A percentile compares a stretch with the other conserved stretches of the same genome.
Evolutionary conservation across 2,329 filamentous ascomycete species (phyloP).

Genomic region (Scedosporium apiospermum): DNA sequence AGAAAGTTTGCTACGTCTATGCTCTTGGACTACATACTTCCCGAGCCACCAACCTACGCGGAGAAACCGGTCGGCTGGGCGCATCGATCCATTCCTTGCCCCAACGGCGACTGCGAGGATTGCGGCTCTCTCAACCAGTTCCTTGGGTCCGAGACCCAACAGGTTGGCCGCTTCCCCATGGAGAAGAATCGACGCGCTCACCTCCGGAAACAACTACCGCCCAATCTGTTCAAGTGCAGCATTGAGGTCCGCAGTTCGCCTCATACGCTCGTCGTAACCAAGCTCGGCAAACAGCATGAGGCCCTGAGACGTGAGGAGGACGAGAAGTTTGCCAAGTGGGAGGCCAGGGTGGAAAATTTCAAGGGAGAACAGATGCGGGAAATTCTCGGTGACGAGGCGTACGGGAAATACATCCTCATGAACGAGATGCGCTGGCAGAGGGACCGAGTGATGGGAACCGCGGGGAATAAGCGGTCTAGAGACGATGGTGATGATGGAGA

Average conservation of each 20-base stretch:
- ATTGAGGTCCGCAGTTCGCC: not conserved
- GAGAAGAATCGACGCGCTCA: conserved; percentile 13
- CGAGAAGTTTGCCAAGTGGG: not conserved
- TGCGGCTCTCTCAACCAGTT: conserved; percentile 18
- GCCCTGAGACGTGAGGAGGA: not conserved
- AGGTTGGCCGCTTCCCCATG: conserved; percentile 9
- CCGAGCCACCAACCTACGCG: not conserved
- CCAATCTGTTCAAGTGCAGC: not conserved
- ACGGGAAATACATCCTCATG: not conserved
- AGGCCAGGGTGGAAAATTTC: not conserved
- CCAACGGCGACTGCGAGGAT: conserved; percentile 15
- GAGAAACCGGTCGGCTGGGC: not conserved
- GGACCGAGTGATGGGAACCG: no score
- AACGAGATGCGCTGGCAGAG: not conserved
- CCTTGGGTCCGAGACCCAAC: conserved; percentile 11
- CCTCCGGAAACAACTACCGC: conserved; percentile 9
- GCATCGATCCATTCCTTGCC: not conserved
- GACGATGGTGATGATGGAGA: no score
- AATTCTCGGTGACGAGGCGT: not conserved
- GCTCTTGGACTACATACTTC: not conserved
- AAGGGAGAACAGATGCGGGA: not conserved
- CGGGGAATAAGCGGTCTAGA: no score
- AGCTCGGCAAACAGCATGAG: not conserved
- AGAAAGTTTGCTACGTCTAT: not conserved
- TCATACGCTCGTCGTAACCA: not conserved